Base-by-base conservation (phyloP, 768 basidiomycete genomes). In the Tylopilus sp. region DNA sequence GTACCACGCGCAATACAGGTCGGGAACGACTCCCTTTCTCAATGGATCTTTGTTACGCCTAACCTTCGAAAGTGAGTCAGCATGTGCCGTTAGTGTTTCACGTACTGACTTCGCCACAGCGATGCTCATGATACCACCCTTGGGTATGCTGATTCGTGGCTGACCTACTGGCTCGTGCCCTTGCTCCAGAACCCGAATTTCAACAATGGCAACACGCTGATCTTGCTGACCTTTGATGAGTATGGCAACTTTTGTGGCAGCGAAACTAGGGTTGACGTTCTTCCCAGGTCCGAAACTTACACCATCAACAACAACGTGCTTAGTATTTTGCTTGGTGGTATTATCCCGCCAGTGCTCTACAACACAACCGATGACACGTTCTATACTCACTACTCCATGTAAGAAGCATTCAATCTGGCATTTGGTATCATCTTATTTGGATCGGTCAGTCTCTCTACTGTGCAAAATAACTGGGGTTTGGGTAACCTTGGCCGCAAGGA, bases 171-270 rank as follows among this genome's bases (percentile, higher is more conserved):
- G 73, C 68, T 86, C 28, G 25, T 71, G 13, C 79, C 82, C 1
- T 59, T 83, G 11, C 75, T 86, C 36, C 50, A 68, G 2, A 69
- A 84, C 63, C 42, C 67, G 6, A 66, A 69, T 47, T 84, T 86
- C 69, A 85, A 85, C 63, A 73, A 68, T 50, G 64, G 73, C 43
- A 67, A 62, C 20, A 84, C 85, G 1, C 68, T 86, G 45, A 78
- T 86, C 58, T 57, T 83, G 9, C 58, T 86, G 47, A 84, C 81
- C 0, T 85, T 85, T 48, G 84, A 86, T 48, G 83, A 86, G 67
- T 81, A 68, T 36, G 75, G 72, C 51, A 55, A 35, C 20, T n/a
- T 25, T 11, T 13, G 35, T 10, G 28, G 22, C 2, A 40, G 20
- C 13, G 15, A 15, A 50, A 20, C 15, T 21, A 38, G 28, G 28